These are phyloP conservation scores for Yamadazyma kitorensis DNA, from an alignment of 805 yeast genomes.

Conservation along the genomic window DNA sequence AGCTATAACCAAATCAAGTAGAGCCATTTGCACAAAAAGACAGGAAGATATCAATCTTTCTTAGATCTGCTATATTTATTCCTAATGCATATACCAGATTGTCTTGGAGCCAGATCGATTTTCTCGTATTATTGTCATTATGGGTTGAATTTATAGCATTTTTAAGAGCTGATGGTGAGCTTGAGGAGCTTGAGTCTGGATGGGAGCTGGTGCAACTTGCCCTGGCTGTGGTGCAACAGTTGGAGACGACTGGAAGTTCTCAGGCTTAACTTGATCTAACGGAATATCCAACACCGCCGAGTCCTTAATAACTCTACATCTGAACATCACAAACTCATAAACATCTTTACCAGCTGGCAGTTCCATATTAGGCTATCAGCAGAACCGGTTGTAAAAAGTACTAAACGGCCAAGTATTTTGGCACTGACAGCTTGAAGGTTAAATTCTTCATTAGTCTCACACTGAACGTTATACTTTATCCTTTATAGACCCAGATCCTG, in stretches of 20 bases:
- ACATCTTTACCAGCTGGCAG: slow-evolving; percentile 66
- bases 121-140: slow-evolving; percentile 69
- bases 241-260: too few species aligned
- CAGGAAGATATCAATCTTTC: too few species aligned
- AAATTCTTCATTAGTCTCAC: too few species aligned
- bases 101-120: slow-evolving; percentile 82
- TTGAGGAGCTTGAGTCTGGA: slow-evolving; percentile 5
- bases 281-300: slow-evolving; percentile 77
- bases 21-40: too few species aligned
- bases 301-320: slow-evolving; percentile 91
- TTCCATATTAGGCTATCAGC: slow-evolving; percentile 67
- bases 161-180: slow-evolving; percentile 46
- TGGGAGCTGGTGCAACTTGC: slow-evolving; percentile 4
- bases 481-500: too few species aligned
- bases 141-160: slow-evolving; percentile 75
- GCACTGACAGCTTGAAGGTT: too few species aligned
- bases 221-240: slow-evolving; percentile 9
- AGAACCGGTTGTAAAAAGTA: too few species aligned
- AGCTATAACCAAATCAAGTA: too few species aligned
- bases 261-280: slow-evolving; percentile 61
- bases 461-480: too few species aligned
- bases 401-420: too few species aligned
- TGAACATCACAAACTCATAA: slow-evolving; percentile 75
- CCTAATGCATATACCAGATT: slow-evolving; percentile 82
- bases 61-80: too few species aligned